Evolutionary conservation across 148 eudicot species (phyloP), one percentile per base, ranked within the genome.

Genomic region (Fagopyrum tataricum): DNA sequence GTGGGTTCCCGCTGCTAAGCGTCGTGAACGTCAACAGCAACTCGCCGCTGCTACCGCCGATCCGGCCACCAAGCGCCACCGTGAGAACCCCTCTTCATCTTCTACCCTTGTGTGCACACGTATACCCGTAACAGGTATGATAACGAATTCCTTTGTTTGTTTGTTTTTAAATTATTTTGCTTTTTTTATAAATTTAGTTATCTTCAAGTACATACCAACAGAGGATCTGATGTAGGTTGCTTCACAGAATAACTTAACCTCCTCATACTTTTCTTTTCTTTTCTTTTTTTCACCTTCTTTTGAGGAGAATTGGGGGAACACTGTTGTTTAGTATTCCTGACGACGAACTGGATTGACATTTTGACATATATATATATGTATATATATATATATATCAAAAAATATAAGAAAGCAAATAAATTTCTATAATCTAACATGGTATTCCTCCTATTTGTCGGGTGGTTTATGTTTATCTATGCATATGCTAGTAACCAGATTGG

Each of bases 1-100:
- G 5, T 93, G 98, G 98, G 91, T 93, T 9, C 97, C 98, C 0
- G 97, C 98, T 26, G 86, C 97, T 0, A 87, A 79, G 48, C 79
- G 98, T 26, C 81, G 98, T 0, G 98, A 93, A 52, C 67, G 95
- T 41, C 92, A 83, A 13, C 96, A 77, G 7, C 81, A 77, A 79
- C 23, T 85, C 53, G 73, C 81, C 24, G 21, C 78, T 6, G 69
- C 81, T 0, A 83, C 77, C 5, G 75, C 55, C 4, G 79, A 53
- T 18, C 52, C 48, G 51, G 49, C 52, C 26, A 42, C 7, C 37
- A 53, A 53, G 47, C 55, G 75, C 24, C 64, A 17, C 20, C 55
- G 75, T 3, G 75, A 37, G 15, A 37, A 72, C 39, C 44, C 61
- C 9, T 37, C 75, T 49, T 49, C n/a, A n/a, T n/a, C 75, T 9